Evolutionary conservation across 495 filamentous ascomycete genomes (phyloP).

Genomic region (Chaetomium fimeti): DNA sequence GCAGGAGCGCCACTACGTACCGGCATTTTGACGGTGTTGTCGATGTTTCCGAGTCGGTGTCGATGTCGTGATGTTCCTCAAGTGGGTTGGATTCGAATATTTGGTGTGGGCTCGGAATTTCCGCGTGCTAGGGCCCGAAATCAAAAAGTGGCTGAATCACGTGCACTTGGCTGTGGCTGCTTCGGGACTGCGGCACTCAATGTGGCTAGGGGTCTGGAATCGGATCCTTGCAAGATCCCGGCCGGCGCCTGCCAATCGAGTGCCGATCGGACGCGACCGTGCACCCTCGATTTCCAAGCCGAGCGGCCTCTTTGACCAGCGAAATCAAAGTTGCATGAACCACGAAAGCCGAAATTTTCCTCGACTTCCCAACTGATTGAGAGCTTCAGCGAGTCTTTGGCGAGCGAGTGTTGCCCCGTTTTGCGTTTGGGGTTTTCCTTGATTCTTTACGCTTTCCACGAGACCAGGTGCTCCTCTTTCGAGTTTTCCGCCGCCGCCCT

Average conservation of each 20-base stretch:
- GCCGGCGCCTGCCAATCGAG: constrained; percentile 20
- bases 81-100: constrained; percentile 41
- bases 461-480: neutral
- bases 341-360: constrained; percentile 5
- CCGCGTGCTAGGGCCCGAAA: constrained; percentile 29
- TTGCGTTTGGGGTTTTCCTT: neutral
- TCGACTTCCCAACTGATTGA: neutral
- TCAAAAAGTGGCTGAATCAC: constrained; percentile 35
- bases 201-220: constrained; percentile 23
- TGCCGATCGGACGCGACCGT: constrained; percentile 15
- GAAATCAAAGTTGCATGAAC: constrained; percentile 19
- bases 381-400: neutral
- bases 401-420: neutral
- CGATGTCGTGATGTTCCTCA: constrained; percentile 40
- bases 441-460: neutral
- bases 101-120: constrained; percentile 44
- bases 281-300: neutral
- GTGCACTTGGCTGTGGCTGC: constrained; percentile 26
- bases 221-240: constrained; percentile 6
- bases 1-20: constrained; percentile 51
- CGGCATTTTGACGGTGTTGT: constrained; percentile 75
- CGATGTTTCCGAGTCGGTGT: constrained; percentile 44
- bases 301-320: constrained; percentile 15
- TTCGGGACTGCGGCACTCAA: neutral
- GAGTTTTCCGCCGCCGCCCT: neutral